Base-by-base conservation (phyloP, 2,329 filamentous ascomycete species). In the Grosmannia serpens region DNA sequence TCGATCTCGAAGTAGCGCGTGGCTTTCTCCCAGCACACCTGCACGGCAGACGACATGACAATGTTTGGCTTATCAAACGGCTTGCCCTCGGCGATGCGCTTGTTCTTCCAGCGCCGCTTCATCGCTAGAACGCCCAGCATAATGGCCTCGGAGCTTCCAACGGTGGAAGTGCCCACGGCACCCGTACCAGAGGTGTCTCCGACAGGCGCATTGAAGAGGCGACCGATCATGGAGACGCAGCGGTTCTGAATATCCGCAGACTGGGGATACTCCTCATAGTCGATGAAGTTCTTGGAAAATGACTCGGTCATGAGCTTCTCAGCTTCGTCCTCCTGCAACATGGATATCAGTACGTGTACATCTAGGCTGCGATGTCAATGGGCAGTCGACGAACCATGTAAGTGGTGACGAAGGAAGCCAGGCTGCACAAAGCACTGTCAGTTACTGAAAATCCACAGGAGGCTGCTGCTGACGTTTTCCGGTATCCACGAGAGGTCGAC, bases 11-110 rank as follows among this genome's bases (percentile, higher is more conserved):
- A 94, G 75, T 95, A 95, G 56, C 90, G 81, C 5, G 87, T 84
- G 0, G 87, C 86, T 77, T 96, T 96, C 73, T 96, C 91, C 91
- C 91, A 96, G 79, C 91, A 96, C 47, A 96, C 92, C 74, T 97
- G 92, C 2, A 96, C 92, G 35, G 92, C 91, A 29, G 89, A 90
- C 66, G 89, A 94, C 92, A 97, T 96, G 77, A 97, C 77, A 62
- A 97, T 86, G 74, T 97, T 97, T 58, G 92, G 92, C 51, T 81
- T 81, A 62, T 91, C 88, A 61, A 72, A 82, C 58, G 90, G 82
- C 76, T 95, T 94, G 61, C 91, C 91, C 65, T 83, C 88, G 5
- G 88, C 90, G 70, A 87, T 82, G 66, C 90, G 86, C 74, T 85
- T 86, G 72, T 94, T 91, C 76, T 89, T 86, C 92, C 92, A 97